Percentiles rank a stretch among this genome's conserved stretches.
phyloP scores from a whole-genome alignment of 352 stramenopile species.

The Proteromonas lacertae region DNA sequence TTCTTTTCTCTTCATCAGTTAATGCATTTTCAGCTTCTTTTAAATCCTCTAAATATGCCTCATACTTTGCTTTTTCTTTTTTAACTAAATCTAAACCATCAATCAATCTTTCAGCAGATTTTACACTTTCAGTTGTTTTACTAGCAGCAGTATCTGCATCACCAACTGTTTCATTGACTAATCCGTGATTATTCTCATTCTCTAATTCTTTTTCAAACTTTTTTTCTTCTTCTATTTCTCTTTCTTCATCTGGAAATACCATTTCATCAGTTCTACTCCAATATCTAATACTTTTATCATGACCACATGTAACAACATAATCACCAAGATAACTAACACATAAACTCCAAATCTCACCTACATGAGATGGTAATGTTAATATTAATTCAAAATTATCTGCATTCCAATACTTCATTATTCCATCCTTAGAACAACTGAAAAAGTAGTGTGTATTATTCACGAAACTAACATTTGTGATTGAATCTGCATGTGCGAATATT shows the following conservation, averaged over 20 bases:
- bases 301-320: conserved; percentile 67
- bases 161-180: no score
- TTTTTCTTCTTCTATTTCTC: no score
- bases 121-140: no score
- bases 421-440: conserved; percentile 89
- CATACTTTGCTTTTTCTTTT: no score
- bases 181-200: no score
- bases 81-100: no score
- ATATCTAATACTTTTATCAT: conserved; percentile 78
- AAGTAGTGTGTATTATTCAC: conserved; percentile 84
- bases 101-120: no score
- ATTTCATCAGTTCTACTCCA: conserved; percentile 79
- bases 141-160: no score
- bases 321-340: conserved; percentile 51
- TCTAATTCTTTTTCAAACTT: no score
- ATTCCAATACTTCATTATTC: conserved; percentile 85
- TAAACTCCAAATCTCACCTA: conserved; percentile 30
- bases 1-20: no score
- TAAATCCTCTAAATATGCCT: no score
- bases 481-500: conserved; percentile 88
- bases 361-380: conserved; percentile 30
- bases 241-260: conserved; percentile 91
- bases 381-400: conserved; percentile 80
- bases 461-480: conserved; percentile 78
- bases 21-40: no score